Evolutionary conservation across 768 basidiomycete genomes (phyloP).

Genomic region (Dioszegia aurantiaca): DNA sequence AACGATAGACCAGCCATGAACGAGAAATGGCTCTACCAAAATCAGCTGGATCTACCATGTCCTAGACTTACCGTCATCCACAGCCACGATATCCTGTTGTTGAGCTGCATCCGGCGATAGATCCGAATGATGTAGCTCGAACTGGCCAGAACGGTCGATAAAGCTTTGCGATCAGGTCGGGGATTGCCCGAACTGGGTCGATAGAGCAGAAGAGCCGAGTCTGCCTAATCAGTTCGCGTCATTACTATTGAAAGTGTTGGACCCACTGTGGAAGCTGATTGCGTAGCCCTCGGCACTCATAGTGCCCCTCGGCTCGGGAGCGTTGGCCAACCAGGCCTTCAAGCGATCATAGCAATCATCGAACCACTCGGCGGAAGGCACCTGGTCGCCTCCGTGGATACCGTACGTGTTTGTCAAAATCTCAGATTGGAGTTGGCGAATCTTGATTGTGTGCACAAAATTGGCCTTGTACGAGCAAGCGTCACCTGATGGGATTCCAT

Average conservation of each 20-base stretch:
- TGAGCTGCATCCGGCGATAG: conserved; percentile 51
- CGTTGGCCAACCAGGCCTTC: conserved; percentile 48
- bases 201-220: conserved; percentile 51
- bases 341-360: conserved; percentile 48
- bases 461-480: conserved; percentile 49
- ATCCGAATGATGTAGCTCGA: conserved; percentile 54
- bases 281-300: conserved; percentile 52
- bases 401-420: conserved; percentile 50
- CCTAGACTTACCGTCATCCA: conserved; percentile 49
- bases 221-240: conserved; percentile 26
- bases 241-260: neutral
- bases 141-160: conserved; percentile 50
- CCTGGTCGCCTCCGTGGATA: conserved; percentile 26
- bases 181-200: conserved; percentile 52
- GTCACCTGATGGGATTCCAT: conserved; percentile 33
- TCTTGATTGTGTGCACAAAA: conserved; percentile 46
- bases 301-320: conserved; percentile 51
- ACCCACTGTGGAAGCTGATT: conserved; percentile 53
- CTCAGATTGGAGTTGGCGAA: conserved; percentile 52
- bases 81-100: conserved; percentile 52
- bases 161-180: conserved; percentile 47
- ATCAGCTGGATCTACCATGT: conserved; percentile 6
- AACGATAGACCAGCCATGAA: conserved; percentile 53
- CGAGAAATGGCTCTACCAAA: conserved; percentile 45
- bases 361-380: conserved; percentile 46